Percentiles rank a stretch among this genome's conserved stretches.
Evolutionary conservation across 345 rosid species (phyloP).

Genomic region (Clarkia xantiana): DNA sequence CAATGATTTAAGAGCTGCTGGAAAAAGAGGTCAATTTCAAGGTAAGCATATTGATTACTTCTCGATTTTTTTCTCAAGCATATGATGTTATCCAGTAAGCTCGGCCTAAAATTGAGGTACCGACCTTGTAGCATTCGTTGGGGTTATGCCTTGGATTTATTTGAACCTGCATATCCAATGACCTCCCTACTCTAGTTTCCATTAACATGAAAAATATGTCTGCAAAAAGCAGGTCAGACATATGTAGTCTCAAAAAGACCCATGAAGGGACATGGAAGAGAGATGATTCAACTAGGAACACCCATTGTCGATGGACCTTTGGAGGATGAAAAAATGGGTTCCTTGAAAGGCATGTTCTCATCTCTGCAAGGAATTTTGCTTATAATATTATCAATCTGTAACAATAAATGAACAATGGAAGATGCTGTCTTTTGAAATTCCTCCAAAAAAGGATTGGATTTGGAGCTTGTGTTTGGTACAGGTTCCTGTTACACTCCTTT

Average conservation of each 20-base stretch:
- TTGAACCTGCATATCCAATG: neutral
- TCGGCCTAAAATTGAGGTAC: too few species aligned
- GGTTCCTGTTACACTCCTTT: neutral
- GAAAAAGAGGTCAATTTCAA: conserved; percentile 64
- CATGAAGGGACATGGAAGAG: conserved; percentile 83
- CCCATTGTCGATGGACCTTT: conserved; percentile 62
- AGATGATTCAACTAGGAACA: conserved; percentile 81
- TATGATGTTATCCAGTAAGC: too few species aligned
- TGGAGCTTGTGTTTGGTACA: neutral
- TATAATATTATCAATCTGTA: too few species aligned
- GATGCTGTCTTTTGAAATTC: neutral
- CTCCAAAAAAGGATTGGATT: neutral
- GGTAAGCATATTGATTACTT: conserved; percentile 29
- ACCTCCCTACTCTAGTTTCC: neutral
- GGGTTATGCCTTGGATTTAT: too few species aligned
- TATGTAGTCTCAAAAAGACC: conserved; percentile 63
- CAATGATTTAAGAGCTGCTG: conserved; percentile 53
- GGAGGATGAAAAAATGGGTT: conserved; percentile 47
- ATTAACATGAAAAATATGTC: conserved; percentile 3
- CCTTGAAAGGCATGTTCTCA: conserved; percentile 43
- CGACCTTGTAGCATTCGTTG: too few species aligned
- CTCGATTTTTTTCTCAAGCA: too few species aligned
- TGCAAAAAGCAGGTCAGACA: conserved; percentile 49
- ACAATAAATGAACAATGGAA: too few species aligned
- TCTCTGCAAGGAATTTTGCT: neutral